Conservation (phyloP, 2,329 filamentous ascomycete species). For the Exserohilum rostratum region DNA sequence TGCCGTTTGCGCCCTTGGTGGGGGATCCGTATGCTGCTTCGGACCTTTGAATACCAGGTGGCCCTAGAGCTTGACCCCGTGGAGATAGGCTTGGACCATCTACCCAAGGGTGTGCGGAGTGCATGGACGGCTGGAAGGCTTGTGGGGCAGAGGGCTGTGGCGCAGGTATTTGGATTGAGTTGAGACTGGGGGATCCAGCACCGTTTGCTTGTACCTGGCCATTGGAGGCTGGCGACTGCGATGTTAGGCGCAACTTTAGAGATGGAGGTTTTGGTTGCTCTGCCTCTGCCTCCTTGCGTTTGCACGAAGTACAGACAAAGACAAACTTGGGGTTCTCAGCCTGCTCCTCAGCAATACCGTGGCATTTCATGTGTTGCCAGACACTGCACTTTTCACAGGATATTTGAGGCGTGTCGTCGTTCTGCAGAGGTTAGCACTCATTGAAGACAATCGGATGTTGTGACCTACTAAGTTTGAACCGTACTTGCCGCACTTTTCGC, state of each 20-base stretch:
- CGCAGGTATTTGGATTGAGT: conserved; percentile 31
- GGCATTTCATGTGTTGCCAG: conserved; percentile 96
- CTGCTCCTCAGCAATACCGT: conserved; percentile 77
- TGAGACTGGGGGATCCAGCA: conserved; percentile 15
- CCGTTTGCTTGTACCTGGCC: conserved; percentile 26
- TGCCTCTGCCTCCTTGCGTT: conserved; percentile 67
- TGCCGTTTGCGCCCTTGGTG: conserved; percentile 33
- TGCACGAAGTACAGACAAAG: conserved; percentile 82
- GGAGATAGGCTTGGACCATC: conserved; percentile 54
- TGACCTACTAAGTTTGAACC: conserved; percentile 72
- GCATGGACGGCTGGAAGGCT: conserved; percentile 25
- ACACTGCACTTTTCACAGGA: conserved; percentile 92
- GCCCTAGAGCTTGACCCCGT: conserved; percentile 52
- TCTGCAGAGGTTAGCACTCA: conserved; percentile 53
- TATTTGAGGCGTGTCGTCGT: conserved; percentile 92
- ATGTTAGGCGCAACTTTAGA: conserved; percentile 63
- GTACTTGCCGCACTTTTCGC: conserved; percentile 82
- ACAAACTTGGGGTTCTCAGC: conserved; percentile 79
- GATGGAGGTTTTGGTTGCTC: conserved; percentile 67
- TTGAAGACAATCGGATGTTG: neutral
- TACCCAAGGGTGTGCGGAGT: conserved; percentile 40
- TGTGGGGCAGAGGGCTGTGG: conserved; percentile 18
- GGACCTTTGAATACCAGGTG: conserved; percentile 49
- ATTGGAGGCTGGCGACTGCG: conserved; percentile 52
- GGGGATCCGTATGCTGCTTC: conserved; percentile 47